phyloP scores from a whole-genome alignment of 2,329 filamentous ascomycete species.

The Colletotrichum tropicale region DNA sequence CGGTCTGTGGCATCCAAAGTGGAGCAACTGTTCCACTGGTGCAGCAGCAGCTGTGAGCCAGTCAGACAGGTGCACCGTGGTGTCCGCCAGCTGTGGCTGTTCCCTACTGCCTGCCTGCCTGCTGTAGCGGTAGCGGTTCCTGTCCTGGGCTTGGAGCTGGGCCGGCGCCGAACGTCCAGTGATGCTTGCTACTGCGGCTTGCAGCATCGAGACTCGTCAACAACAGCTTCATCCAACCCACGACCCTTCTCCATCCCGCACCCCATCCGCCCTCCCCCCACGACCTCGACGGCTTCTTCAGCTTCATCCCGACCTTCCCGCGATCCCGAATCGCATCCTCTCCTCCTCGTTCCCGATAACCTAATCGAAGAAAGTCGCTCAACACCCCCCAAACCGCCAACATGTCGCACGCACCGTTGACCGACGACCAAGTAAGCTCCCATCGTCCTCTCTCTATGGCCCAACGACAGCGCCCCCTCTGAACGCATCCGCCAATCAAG shows the following conservation, averaged over 20 bases:
- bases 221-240: constrained; percentile 18
- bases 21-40: not conserved
- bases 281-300: not conserved
- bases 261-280: constrained; percentile 8
- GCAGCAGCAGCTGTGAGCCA: not conserved
- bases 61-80: not conserved
- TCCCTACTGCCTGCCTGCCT: not conserved
- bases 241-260: not conserved
- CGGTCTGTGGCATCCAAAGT: not conserved
- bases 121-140: not conserved
- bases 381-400: constrained; percentile 12
- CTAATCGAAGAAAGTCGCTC: constrained; percentile 21
- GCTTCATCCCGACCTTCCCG: not conserved
- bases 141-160: constrained; percentile 8
- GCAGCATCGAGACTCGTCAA: constrained; percentile 14
- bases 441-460: not conserved
- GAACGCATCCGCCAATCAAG: not conserved
- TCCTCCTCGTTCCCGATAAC: not conserved
- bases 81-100: not conserved
- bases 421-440: constrained; percentile 26
- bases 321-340: constrained; percentile 1
- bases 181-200: constrained; percentile 15
- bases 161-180: constrained; percentile 10
- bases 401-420: constrained; percentile 25
- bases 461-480: not conserved